Base-by-base conservation (phyloP, 305 asterid species). In the Lippia alba region DNA sequence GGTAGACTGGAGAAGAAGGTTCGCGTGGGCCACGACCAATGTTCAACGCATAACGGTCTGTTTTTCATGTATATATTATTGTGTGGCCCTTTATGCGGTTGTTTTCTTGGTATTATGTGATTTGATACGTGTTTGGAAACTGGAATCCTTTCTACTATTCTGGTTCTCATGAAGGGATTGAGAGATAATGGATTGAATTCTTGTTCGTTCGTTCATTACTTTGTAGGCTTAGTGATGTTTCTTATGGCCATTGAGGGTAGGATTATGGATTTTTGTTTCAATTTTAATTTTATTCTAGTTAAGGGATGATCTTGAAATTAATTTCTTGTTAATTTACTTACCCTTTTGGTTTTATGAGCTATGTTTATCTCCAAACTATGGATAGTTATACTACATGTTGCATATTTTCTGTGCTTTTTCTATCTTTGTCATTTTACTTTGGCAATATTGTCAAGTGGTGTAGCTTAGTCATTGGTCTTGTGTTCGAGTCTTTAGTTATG, bases 1-100 rank as follows among this genome's bases (percentile, higher is more conserved):
- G 99, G 79, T 94, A 91, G 88, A 76, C 67, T 58, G 46, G 55
- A 53, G 48, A 53, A 36, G 41, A 8, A 36, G 8, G 41, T 36
- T 72, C 19, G 39, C 32, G 78, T 69, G 63, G 67, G 39, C 50
- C 70, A 8, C 61, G 17, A 56, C 72, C 72, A 66, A 72, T 64
- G 57, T 61, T 73, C 70, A 20, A 54, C 19, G 74, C 79, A 63
- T 74, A 36, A 36, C 69, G 86, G 79, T 82, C 84, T 76, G 78
- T 81, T 78, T 88, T 66, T 65, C 76, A 53, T 87, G 92, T 91
- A 83, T 77, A 86, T 85, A 82, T 80, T 76, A 70, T 24, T 24
- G 10, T 76, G 84, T 78, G 86, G 81, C 85, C 84, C 69, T 60
- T 34, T 81, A 36, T 36, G 90, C 91, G 39, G 76, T 74, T 76